phyloP scores from a whole-genome alignment of 176 grass and related monocot species.

The Oryza rufipogon region DNA sequence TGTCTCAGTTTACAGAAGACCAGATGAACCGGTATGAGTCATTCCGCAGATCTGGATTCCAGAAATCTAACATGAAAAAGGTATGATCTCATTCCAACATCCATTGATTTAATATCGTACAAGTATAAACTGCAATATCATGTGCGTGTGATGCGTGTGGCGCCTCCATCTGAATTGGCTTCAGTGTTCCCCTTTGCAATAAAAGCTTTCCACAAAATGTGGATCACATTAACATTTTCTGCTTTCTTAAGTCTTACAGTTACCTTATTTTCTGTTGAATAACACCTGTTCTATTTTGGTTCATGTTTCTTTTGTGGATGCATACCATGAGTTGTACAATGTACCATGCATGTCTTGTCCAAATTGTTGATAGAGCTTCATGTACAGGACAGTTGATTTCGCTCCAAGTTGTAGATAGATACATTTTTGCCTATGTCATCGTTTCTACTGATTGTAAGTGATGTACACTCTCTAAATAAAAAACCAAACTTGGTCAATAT shows the following conservation, averaged over 20 bases:
- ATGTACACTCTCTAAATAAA: conserved; percentile 2
- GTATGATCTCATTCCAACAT: conserved; percentile 41
- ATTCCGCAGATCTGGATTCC: conserved; percentile 81
- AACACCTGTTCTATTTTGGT: not conserved
- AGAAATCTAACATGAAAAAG: conserved; percentile 89
- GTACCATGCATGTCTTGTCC: conserved; percentile 14
- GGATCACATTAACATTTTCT: not conserved
- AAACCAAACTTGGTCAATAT: not conserved
- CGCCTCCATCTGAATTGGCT: not conserved
- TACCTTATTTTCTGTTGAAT: not conserved
- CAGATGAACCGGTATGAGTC: conserved; percentile 94
- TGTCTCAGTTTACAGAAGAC: conserved; percentile 73
- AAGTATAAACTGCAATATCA: not conserved
- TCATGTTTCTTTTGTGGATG: not conserved
- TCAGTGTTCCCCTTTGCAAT: not conserved
- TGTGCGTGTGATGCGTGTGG: not conserved
- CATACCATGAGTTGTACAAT: not conserved
- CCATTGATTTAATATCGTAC: not conserved
- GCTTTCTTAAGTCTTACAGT: not conserved
- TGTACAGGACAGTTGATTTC: not conserved
- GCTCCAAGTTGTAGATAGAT: not conserved
- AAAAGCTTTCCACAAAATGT: not conserved
- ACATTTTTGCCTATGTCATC: not conserved
- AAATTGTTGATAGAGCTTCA: not conserved
- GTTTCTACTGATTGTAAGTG: conserved; percentile 6